Percentiles rank a stretch among this genome's conserved stretches.
Conservation (phyloP, 257 asterid genomes). For the Ehretia macrophylla region DNA sequence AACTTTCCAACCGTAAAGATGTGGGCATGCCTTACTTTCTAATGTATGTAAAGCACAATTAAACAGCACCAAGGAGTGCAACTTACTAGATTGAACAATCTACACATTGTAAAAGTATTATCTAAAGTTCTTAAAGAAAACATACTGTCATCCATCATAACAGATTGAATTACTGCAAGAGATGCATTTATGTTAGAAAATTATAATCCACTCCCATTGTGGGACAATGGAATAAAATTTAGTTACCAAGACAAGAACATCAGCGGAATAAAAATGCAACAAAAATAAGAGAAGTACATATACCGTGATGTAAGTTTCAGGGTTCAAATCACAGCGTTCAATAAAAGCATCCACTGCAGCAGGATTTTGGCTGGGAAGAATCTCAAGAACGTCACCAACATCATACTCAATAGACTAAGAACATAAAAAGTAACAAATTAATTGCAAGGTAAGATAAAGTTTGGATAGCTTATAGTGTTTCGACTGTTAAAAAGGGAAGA, state of each 20-base stretch:
- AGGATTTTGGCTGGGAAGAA: slow-evolving; percentile 86
- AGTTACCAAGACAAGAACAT: neutral
- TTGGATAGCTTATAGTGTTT: neutral
- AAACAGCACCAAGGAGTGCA: no score
- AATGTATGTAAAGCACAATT: no score
- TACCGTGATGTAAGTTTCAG: slow-evolving; percentile 77
- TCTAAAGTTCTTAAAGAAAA: no score
- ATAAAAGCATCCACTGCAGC: slow-evolving; percentile 77
- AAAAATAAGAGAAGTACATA: slow-evolving; percentile 29
- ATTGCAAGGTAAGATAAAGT: slow-evolving; percentile 1
- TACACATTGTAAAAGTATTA: no score
- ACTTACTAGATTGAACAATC: no score
- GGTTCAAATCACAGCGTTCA: slow-evolving; percentile 71
- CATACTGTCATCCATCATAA: no score
- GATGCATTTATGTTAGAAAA: no score
- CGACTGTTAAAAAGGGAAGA: slow-evolving; percentile 4
- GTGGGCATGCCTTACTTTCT: no score
- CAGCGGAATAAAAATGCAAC: neutral
- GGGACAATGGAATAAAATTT: neutral
- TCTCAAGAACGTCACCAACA: slow-evolving; percentile 86
- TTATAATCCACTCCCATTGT: no score
- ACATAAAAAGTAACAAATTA: slow-evolving; percentile 11
- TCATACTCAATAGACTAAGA: slow-evolving; percentile 71
- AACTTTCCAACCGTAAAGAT: no score
- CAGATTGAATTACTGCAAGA: no score